Conservation (phyloP, 202 grass and related monocot species). For the Saccharum hybrid region DNA sequence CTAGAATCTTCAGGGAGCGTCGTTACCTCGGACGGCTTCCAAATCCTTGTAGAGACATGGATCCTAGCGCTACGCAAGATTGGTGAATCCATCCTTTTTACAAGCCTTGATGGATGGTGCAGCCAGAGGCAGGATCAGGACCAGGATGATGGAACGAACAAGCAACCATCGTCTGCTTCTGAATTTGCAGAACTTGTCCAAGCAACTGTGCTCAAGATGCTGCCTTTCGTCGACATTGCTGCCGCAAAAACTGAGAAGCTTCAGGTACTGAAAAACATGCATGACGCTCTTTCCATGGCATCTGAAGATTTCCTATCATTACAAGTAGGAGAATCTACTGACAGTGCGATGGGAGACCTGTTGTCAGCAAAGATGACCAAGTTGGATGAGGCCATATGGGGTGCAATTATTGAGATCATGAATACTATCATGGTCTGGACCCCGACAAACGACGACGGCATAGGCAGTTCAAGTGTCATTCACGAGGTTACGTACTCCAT, state of each 20-base stretch:
- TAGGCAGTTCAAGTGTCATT: neutral
- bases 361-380: neutral
- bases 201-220: neutral
- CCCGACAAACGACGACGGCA: neutral
- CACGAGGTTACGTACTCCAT: neutral
- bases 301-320: neutral
- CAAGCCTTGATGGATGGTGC: neutral
- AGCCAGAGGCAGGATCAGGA: neutral
- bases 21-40: too few relatives aligned
- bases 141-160: neutral
- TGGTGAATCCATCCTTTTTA: too few relatives aligned
- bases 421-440: neutral
- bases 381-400: neutral
- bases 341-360: neutral
- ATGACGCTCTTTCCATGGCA: neutral
- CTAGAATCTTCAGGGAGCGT: too few relatives aligned
- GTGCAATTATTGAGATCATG: neutral
- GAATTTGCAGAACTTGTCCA: neutral
- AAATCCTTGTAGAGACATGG: too few relatives aligned
- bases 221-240: neutral
- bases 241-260: neutral
- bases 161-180: neutral
- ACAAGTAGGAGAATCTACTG: neutral
- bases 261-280: neutral
- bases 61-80: too few relatives aligned